Evolutionary conservation across 1,284 basidiomycete species (phyloP), one percentile per base, ranked within the genome.

Genomic region (Ceratobasidium sp.): DNA sequence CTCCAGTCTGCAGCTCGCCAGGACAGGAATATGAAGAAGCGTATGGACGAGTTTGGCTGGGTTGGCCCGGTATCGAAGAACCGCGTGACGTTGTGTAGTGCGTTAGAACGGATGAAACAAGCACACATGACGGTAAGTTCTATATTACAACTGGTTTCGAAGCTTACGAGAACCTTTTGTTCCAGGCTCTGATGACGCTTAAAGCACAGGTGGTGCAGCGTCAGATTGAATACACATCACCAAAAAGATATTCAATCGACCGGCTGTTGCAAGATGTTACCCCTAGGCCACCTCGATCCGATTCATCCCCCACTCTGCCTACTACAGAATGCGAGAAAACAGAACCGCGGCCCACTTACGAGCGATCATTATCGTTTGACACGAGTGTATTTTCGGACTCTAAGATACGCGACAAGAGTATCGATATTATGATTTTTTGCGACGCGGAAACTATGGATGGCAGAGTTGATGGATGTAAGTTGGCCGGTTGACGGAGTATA

Each of bases 81-180:
- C 45, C 23, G 41, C 59, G 36, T 64, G 14, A 50, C 39, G 23
- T 16, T n/a, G 1, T 57, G 64, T 45, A 30, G 50, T 45, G 50
- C 50, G 3, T 26, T 55, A 1, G 64, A 69, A 45, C 12, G 32
- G 14, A 55, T 69, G 39, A 69, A 69, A 26, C 64, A 69, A 57
- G 52, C 50, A 14, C 50, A 39, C 26, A 69, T 39, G 16, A 26
- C 52, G 26, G 64, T 69, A 26, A 36, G 46, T 36, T 28, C 3
- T 26, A 39, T 39, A 9, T 26, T 23, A 21, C 6, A 26, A 23
- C 16, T 28, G 10, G 5, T 4, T 26, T 3, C 18, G 23, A 28
- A 30, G 9, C 9, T 26, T 28, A 5, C 12, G 21, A 9, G 18
- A 28, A 52, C 9, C 1, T 52, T 3, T 4, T 28, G 26, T 12